Percentiles rank a stretch among this genome's conserved stretches.
These are phyloP conservation scores for Xylaria flabelliformis DNA, from an alignment of 495 filamentous ascomycete species.

Conservation along the genomic window DNA sequence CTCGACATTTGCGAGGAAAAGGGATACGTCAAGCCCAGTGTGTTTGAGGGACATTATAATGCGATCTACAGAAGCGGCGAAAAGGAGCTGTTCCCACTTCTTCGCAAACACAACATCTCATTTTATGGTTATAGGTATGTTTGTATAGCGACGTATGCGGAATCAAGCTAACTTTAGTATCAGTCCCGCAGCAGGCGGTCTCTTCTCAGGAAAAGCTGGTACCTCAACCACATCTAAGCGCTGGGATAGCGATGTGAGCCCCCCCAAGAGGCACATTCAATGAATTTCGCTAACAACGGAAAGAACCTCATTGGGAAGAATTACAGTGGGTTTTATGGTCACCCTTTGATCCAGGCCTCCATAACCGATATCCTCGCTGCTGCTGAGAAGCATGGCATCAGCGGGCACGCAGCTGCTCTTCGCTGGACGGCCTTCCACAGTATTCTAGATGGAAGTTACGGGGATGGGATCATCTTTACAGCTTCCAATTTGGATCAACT, in stretches of 20 bases:
- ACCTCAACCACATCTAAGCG: constrained; percentile 13
- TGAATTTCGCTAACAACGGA: not conserved
- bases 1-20: constrained; percentile 50
- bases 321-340: constrained; percentile 28
- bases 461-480: constrained; percentile 61
- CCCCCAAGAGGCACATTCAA: not conserved
- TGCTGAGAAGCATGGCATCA: constrained; percentile 39
- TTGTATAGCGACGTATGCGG: not conserved
- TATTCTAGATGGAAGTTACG: constrained; percentile 34
- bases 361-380: constrained; percentile 20
- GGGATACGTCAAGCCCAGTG: constrained; percentile 50
- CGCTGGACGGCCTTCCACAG: constrained; percentile 51
- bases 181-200: constrained; percentile 43
- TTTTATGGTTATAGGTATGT: constrained; percentile 52
- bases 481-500: constrained; percentile 59
- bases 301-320: constrained; percentile 34
- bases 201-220: constrained; percentile 36
- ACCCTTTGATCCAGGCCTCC: constrained; percentile 31
- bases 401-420: constrained; percentile 46
- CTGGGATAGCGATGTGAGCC: constrained; percentile 29
- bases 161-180: not conserved
- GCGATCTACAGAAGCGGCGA: constrained; percentile 50
- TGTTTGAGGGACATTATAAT: constrained; percentile 61
- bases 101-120: constrained; percentile 52
- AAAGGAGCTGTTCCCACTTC: constrained; percentile 50